Conservation (phyloP, 306 rosid species). For the Arachis hypogaea region DNA sequence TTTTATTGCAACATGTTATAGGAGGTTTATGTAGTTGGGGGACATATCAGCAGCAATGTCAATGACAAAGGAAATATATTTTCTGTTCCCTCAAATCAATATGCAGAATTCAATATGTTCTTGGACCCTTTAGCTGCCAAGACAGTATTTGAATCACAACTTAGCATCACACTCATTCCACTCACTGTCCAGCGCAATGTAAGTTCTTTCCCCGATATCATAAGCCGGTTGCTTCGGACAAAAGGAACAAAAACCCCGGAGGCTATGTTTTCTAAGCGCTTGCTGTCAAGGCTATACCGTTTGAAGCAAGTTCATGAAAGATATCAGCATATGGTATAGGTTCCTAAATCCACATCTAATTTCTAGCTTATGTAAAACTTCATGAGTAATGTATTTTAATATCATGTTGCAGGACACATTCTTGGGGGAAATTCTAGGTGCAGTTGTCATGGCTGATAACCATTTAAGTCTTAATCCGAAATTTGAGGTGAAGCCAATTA, state of each 20-base stretch:
- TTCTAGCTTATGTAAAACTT: conserved; percentile 9
- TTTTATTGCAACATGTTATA: conserved; percentile 41
- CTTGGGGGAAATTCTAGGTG: conserved; percentile 79
- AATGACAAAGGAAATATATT: conserved; percentile 74
- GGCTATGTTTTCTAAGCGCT: conserved; percentile 50
- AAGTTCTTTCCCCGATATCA: conserved; percentile 52
- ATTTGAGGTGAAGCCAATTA: conserved; percentile 51
- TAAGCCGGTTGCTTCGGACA: conserved; percentile 33
- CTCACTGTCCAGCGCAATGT: conserved; percentile 58
- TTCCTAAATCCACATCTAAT: conserved; percentile 17
- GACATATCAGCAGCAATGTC: conserved; percentile 56
- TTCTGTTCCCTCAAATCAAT: conserved; percentile 64
- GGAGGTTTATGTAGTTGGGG: conserved; percentile 88
- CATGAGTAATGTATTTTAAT: background rate
- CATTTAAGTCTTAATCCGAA: conserved; percentile 42
- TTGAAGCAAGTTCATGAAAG: conserved; percentile 51
- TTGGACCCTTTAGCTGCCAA: conserved; percentile 89
- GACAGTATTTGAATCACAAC: conserved; percentile 63
- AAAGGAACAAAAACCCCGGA: conserved; percentile 59
- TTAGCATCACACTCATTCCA: conserved; percentile 74
- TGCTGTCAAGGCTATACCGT: conserved; percentile 57
- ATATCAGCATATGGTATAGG: conserved; percentile 81
- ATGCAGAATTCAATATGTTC: conserved; percentile 87
- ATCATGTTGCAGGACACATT: conserved; percentile 61
- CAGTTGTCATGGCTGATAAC: conserved; percentile 54